Evolutionary conservation across 2,329 filamentous ascomycete species (phyloP), one percentile per base, ranked within the genome.

Genomic region (Ophiosphaerella narmari): DNA sequence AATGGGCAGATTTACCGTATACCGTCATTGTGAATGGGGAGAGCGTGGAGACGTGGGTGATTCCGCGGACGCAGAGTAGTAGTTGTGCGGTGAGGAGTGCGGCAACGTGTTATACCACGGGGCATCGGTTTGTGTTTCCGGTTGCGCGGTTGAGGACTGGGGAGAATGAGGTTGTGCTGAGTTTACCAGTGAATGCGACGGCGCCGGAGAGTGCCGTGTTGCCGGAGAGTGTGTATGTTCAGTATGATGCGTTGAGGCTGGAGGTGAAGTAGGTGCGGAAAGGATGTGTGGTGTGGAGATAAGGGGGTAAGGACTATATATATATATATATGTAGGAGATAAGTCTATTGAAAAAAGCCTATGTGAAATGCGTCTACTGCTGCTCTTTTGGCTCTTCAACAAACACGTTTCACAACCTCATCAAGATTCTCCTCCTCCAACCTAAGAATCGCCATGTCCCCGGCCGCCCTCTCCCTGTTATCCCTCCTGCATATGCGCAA

Each of bases 161-260:
- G 0, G 71, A 72, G 42, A 86, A 86, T 54, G 74, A 79, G 61
- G 68, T 87, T 29, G 72, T 83, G 1, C 65, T 87, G 43, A 82
- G 80, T 54, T 62, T 87, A 48, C 84, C 85, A 12, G 80, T 74
- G 39, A 82, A 84, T 41, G 83, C 80, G 3, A 85, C 81, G 5
- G 77, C 85, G 54, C 78, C 80, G 13, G 82, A 86, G 70, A 79
- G 77, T 29, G 83, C 84, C 0, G 50, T 85, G 5, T 57, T 86
- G 48, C 78, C 83, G 0, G 69, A 70, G 26, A 78, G 77, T 1
- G 74, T 84, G 0, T 87, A 86, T 63, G 77, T 86, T 9, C 83
- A 87, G 71, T 87, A 87, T 54, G 84, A 86, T 71, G 83, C 84
- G 2, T 61, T 87, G 57, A 74, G 83, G 43, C 60, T 86, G 34